Percentiles rank a stretch among this genome's conserved stretches.
Conservation (phyloP, 2,329 filamentous ascomycete genomes). For the Thelonectria blattea region DNA sequence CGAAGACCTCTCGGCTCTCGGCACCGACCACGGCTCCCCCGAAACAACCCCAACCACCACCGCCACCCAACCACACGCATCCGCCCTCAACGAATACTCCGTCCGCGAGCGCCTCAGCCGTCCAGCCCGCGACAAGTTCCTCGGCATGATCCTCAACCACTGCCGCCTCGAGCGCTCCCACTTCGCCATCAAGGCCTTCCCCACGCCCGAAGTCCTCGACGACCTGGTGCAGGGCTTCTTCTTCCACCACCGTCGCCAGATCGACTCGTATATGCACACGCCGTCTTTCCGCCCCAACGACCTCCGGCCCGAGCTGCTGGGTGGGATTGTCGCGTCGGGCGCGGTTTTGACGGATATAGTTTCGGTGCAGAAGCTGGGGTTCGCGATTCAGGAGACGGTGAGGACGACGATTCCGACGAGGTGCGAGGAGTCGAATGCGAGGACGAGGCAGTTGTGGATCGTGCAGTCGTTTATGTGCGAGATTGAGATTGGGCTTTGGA, state of each 20-base stretch:
- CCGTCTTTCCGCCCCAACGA: conserved; percentile 20
- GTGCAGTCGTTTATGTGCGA: conserved; percentile 21
- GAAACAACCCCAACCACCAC: conserved; percentile 2
- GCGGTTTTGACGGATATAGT: conserved; percentile 15
- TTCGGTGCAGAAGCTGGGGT: conserved; percentile 20
- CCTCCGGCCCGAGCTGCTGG: conserved; percentile 13
- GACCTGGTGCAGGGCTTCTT: conserved; percentile 23
- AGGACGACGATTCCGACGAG: conserved; percentile 9
- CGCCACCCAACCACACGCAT: too few species aligned
- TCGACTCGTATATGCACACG: conserved; percentile 20
- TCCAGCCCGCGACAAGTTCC: conserved; percentile 19
- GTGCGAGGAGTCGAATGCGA: conserved; percentile 20
- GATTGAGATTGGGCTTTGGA: conserved; percentile 24
- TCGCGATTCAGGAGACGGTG: conserved; percentile 22
- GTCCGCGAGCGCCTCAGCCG: conserved; percentile 13
- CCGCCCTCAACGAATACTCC: conserved; percentile 1
- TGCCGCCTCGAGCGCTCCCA: conserved; percentile 20
- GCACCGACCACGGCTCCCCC: conserved; percentile 14
- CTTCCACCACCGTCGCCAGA: conserved; percentile 18
- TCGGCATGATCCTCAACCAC: conserved; percentile 20
- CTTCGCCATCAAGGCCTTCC: conserved; percentile 23
- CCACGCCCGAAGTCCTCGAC: conserved; percentile 16
- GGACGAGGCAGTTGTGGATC: conserved; percentile 16
- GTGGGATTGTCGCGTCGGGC: conserved; percentile 5
- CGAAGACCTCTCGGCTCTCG: conserved; percentile 20